Evolutionary conservation across 768 basidiomycete species (phyloP), one percentile per base, ranked within the genome.

Genomic region (Exsudoporus frostii): DNA sequence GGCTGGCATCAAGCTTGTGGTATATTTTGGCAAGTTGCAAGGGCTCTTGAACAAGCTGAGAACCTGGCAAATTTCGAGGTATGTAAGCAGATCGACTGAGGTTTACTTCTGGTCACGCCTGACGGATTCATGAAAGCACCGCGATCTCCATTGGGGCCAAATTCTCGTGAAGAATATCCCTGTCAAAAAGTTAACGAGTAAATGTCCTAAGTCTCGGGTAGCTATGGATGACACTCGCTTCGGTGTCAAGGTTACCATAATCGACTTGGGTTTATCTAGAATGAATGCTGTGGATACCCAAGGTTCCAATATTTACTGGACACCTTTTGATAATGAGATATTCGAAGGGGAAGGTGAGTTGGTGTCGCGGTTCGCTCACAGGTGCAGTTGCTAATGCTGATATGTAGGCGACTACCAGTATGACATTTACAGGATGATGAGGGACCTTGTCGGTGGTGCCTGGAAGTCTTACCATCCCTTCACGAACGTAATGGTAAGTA

Each of bases 81-180:
- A 57, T 51, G 81, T 60, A 39, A 37, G 3, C 44, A 22, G 17
- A 34, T 47, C 7, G 17, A 7, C 14, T 41, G 15, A 42, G 4
- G 25, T 42, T 19, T 50, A 20, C 24, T 40, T 29, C n/a, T n/a
- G 20, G 19, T 37, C 7, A 20, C 38, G 46, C 11, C 49, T 59
- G 29, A 56, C 48, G 44, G 27, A 27, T 38, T 20, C 45, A 5
- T 32, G 33, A 45, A 63, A 99, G 96, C 97, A 99, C 71, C 92
- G 97, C 30, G 97, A 99, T 69, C 82, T 99, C n/a, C 97, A 99
- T 63, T 92, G 92, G 83, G 97, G 97, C 20, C 97, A 99, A 69
- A 89, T 99, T 45, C 79, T 99, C 8, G 83, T 98, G 44, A 85
- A 85, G 63, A 76, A 78, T 53, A 52, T 79, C 4, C 70, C 78